Evolutionary conservation across 2,329 filamentous ascomycete genomes (phyloP).

Genomic region (Pseudocercospora musae): DNA sequence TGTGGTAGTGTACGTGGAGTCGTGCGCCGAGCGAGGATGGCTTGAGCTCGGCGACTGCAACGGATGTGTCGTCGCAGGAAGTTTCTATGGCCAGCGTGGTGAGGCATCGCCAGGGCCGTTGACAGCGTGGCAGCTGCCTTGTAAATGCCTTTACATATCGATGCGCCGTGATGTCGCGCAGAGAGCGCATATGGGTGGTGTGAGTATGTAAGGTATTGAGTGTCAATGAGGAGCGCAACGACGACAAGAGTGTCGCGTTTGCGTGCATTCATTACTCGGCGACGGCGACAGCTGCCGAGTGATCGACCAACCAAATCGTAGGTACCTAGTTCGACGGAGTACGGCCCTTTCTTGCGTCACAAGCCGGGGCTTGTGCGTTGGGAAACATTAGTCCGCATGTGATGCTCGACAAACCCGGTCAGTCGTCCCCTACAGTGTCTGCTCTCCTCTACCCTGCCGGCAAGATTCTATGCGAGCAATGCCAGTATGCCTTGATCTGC

Average conservation of each 20-base stretch:
- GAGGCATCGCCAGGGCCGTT: constrained; percentile 26
- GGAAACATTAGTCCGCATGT: background rate
- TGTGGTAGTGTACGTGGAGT: constrained; percentile 61
- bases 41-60: constrained; percentile 61
- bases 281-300: no score
- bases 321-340: no score
- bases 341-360: no score
- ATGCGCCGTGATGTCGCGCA: background rate
- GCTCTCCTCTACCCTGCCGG: background rate
- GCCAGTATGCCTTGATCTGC: background rate
- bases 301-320: no score
- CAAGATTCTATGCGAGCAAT: background rate
- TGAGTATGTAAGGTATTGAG: no score
- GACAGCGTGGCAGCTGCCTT: background rate
- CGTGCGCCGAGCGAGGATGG: background rate
- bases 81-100: constrained; percentile 71
- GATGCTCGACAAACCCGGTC: background rate
- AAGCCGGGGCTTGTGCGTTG: no score
- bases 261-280: no score
- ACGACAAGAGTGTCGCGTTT: no score
- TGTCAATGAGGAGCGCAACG: no score
- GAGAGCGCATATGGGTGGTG: background rate
- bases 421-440: background rate
- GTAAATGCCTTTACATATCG: background rate
- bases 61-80: constrained; percentile 90